phyloP scores from a whole-genome alignment of 257 asterid species.

The Rauvolfia tetraphylla region DNA sequence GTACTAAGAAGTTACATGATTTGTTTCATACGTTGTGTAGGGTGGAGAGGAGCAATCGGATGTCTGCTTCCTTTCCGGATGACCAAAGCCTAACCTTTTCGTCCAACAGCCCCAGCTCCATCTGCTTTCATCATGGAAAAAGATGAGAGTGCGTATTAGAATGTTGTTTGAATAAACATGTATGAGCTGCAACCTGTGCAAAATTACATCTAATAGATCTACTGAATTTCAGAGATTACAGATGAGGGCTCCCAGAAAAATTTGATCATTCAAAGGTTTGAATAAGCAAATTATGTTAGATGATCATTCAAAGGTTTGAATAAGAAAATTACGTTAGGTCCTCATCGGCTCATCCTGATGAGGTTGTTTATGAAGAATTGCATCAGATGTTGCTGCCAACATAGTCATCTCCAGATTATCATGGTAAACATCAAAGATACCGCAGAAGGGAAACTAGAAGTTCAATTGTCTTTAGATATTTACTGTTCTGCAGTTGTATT shows the following conservation, averaged over 20 bases:
- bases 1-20: background rate
- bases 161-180: background rate
- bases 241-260: background rate
- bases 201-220: too few species aligned
- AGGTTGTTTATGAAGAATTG: too few species aligned
- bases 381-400: too few species aligned
- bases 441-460: too few species aligned
- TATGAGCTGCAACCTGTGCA: background rate
- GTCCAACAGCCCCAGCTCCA: slow-evolving; percentile 47
- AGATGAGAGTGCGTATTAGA: slow-evolving; percentile 1
- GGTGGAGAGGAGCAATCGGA: slow-evolving; percentile 62
- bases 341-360: background rate
- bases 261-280: too few species aligned
- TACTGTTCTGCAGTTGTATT: background rate
- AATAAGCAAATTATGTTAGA: too few species aligned
- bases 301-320: background rate
- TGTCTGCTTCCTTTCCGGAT: slow-evolving; percentile 58
- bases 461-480: background rate
- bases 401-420: too few species aligned
- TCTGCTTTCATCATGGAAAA: slow-evolving; percentile 19
- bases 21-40: slow-evolving; percentile 57
- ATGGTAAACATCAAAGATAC: too few species aligned
- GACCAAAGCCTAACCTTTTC: slow-evolving; percentile 65
- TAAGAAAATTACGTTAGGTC: too few species aligned
- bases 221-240: too few species aligned